Conservation (phyloP, 2,329 filamentous ascomycete species). For the Ascochyta fabae region DNA sequence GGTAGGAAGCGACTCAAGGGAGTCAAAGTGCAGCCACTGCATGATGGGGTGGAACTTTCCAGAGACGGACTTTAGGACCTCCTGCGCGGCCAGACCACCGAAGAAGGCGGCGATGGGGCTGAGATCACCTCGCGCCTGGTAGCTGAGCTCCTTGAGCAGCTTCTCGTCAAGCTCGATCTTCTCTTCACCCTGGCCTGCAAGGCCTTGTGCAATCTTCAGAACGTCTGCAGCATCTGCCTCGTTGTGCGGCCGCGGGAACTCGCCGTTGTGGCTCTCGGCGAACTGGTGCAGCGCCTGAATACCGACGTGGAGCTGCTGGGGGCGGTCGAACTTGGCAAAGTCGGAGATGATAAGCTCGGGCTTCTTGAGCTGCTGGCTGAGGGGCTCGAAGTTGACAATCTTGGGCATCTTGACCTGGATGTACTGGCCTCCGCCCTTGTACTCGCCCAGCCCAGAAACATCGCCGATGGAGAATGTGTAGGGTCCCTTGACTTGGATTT, state of each 20-base stretch:
- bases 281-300: slow-evolving; percentile 93
- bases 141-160: slow-evolving; percentile 89
- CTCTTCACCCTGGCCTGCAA: slow-evolving; percentile 71
- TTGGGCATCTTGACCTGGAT: slow-evolving; percentile 99
- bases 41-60: slow-evolving; percentile 96
- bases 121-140: slow-evolving; percentile 89
- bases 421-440: slow-evolving; percentile 87
- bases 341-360: slow-evolving; percentile 92
- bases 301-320: slow-evolving; percentile 87
- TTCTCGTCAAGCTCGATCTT: slow-evolving; percentile 90
- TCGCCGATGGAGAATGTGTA: slow-evolving; percentile 98
- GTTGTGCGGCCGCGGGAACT: slow-evolving; percentile 82
- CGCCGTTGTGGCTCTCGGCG: slow-evolving; percentile 71
- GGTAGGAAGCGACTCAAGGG: slow-evolving; percentile 89
- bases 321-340: slow-evolving; percentile 97
- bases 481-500: slow-evolving; percentile 89
- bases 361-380: slow-evolving; percentile 78
- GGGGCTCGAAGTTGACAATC: slow-evolving; percentile 83
- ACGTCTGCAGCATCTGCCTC: slow-evolving; percentile 82
- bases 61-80: slow-evolving; percentile 94
- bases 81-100: slow-evolving; percentile 90
- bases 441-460: slow-evolving; percentile 83
- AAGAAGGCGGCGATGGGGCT: slow-evolving; percentile 94
- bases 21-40: slow-evolving; percentile 98
- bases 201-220: slow-evolving; percentile 73